phyloP scores from a whole-genome alignment of 495 filamentous ascomycete genomes.

The Daldinia concentrica region DNA sequence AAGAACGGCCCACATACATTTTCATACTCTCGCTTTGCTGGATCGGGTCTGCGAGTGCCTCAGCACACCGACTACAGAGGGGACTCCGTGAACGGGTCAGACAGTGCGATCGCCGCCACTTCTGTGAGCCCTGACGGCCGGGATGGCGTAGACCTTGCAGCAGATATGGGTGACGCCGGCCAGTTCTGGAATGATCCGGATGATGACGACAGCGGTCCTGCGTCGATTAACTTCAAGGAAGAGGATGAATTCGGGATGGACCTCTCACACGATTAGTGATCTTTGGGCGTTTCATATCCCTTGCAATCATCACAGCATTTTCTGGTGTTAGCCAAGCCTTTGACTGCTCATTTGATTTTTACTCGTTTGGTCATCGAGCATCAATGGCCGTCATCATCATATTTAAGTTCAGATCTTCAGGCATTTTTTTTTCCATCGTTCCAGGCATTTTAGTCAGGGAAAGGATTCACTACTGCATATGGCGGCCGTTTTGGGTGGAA shows the following conservation, averaged over 20 bases:
- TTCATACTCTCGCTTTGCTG: conserved; percentile 83
- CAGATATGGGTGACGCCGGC: conserved; percentile 61
- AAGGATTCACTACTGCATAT: conserved; percentile 34
- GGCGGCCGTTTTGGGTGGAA: conserved; percentile 33
- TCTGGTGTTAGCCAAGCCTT: conserved; percentile 22
- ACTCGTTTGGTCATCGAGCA: conserved; percentile 15
- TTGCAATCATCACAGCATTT: conserved; percentile 30
- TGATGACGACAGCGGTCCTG: conserved; percentile 65
- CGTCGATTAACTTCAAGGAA: conserved; percentile 79
- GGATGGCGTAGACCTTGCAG: conserved; percentile 63
- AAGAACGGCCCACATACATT: conserved; percentile 78
- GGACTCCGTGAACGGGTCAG: conserved; percentile 66
- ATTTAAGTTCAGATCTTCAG: conserved; percentile 28
- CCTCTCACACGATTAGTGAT: conserved; percentile 38
- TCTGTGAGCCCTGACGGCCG: conserved; percentile 77
- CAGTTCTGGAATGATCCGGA: conserved; percentile 79
- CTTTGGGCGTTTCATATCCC: conserved; percentile 10
- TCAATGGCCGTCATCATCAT: not conserved
- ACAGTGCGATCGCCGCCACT: conserved; percentile 48
- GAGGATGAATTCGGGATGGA: conserved; percentile 93
- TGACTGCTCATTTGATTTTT: conserved; percentile 43
- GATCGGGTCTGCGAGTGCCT: conserved; percentile 87
- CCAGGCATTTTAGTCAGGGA: conserved; percentile 37
- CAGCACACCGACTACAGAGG: conserved; percentile 93
- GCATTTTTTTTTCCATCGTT: conserved; percentile 30